Base-by-base conservation (phyloP, 352 stramenopile species). In the Globisporangium viniferum region DNA sequence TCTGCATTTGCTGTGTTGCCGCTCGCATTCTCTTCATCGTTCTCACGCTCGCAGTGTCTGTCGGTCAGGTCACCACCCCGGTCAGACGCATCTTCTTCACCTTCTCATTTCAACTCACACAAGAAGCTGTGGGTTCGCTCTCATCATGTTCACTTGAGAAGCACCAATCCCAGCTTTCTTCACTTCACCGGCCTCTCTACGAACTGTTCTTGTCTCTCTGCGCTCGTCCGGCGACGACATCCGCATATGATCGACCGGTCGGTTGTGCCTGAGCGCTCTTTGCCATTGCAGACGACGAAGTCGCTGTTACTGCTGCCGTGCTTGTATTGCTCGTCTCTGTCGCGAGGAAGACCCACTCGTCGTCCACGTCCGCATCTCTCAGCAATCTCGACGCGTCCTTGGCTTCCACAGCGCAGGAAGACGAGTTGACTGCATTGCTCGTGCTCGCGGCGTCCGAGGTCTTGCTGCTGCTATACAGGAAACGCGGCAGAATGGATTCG, bases 221-320 rank as follows among this genome's bases (percentile, higher is more conserved):
- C 20, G 29, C 12, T 35, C 53, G 44, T 39, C 68, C 36, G 20
- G 35, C 62, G 27, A 82, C 75, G 24, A 80, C 73, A 36, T 82
- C 73, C 22, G 73, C 73, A 48, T 80, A 82, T 20, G 75, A 76
- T 46, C 70, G 69, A 29, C 31, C 54, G 6, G 14, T n/a, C 24
- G 24, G 8, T 31, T 44, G 10, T 15, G 39, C 14, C 10, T 33
- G 20, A 3, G 36, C 10, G 2, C 6, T 31, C 39, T 69, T 39
- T 22, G 9, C 18, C 33, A 22, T 2, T 18, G 31, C 46, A 22
- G 12, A 39, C 41, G 27, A 15, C 18, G 18, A 14, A 27, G n/a
- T 15, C 10, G n/a, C 2, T 31, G 31, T n/a, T 41, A 33, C 2
- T 27, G 39, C 2, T 27, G 39, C 5, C 22, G 62, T 44, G 6